Conservation (phyloP, 176 grass and related monocot genomes). For the Leersia perrieri region DNA sequence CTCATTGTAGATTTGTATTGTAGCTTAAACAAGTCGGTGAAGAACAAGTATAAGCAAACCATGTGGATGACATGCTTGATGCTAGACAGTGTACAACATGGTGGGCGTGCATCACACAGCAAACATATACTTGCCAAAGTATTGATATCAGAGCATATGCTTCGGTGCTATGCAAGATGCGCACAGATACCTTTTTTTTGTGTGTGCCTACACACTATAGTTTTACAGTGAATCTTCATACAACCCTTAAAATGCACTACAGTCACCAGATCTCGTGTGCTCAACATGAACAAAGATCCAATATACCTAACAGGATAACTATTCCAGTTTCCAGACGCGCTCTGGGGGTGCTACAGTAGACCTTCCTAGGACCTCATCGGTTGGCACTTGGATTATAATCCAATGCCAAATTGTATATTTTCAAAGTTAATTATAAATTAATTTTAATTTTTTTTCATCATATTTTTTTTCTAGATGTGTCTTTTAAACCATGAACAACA, state of each 20-base stretch:
- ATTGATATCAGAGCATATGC: neutral
- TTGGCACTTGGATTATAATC: too few species aligned
- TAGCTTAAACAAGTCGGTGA: neutral
- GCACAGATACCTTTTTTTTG: neutral
- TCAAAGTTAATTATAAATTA: too few species aligned
- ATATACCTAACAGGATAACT: neutral
- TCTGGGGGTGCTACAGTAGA: neutral
- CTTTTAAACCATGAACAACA: too few species aligned
- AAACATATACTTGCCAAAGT: neutral
- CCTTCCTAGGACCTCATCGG: too few species aligned
- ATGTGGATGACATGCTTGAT: neutral
- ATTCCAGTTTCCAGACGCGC: neutral
- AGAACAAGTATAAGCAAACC: neutral
- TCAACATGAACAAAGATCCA: slow-evolving; percentile 3
- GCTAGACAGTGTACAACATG: neutral
- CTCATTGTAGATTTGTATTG: neutral
- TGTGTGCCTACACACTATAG: neutral
- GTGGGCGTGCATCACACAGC: neutral
- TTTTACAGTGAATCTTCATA: neutral
- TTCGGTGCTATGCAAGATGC: neutral
- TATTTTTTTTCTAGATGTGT: too few species aligned
- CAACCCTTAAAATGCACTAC: neutral
- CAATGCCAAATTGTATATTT: too few species aligned
- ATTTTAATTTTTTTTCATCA: too few species aligned
- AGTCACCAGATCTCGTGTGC: neutral